Base-by-base conservation (phyloP, 2,329 filamentous ascomycete genomes). In the Coniella lustricola region DNA sequence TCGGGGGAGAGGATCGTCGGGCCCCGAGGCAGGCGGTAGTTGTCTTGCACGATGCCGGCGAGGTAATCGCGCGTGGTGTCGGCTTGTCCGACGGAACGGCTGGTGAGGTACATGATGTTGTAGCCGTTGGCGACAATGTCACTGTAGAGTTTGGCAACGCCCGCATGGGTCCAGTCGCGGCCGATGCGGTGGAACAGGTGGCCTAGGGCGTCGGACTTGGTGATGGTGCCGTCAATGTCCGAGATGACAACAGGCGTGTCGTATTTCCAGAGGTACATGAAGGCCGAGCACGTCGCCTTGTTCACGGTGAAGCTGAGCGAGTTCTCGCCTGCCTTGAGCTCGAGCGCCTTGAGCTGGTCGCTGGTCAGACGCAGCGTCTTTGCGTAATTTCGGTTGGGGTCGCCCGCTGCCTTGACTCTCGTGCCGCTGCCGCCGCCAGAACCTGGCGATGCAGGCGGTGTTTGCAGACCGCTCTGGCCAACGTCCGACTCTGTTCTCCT, bases 191-290 rank as follows among this genome's bases (percentile, higher is more conserved):
- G 97, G 46, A 97, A 69, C 37, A 98, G 88, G 61, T 98, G 93
- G 13, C 93, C 93, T 13, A 95, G 73, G 14, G 90, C 90, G 68
- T 96, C 90, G 3, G 90, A 95, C 70, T 98, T 98, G 51, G 93
- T 98, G 60, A 98, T 98, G 18, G 93, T 98, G 44, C 93, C 93
- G 66, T 98, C 93, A 60, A 98, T 97, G 65, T 98, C 93, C 1
- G 91, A 97, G 54, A 98, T 96, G 41, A 98, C 90, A 48, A 98
- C 91, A 0, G 93, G 94, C 0, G 86, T 85, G 59, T 94, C 86
- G 60, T 91, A 82, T 56, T 81, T 84, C 94, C 93, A 98, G 52
- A 95, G 79, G 64, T 90, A 98, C 83, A 98, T 94, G 59, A 82
- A 86, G 13, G 91, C 93, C 44, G 82, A 82, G 67, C 93, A 98